Percentiles rank a stretch among this genome's conserved stretches.
These are phyloP conservation scores for Pseudogymnoascus sp. DNA, from an alignment of 2,329 filamentous ascomycete species.

Conservation along the genomic window DNA sequence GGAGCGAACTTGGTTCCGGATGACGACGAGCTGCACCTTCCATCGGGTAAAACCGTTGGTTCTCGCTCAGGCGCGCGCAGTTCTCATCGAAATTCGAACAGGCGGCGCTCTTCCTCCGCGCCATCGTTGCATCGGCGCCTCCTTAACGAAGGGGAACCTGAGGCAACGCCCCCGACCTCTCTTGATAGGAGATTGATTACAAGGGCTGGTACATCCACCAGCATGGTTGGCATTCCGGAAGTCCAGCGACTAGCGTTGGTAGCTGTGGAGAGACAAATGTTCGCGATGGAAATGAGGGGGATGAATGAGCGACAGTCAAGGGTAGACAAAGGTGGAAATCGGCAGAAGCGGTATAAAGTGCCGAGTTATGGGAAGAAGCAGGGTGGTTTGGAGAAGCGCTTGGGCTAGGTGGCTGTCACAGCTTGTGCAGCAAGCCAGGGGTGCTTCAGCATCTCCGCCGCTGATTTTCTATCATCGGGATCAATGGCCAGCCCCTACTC, in stretches of 20 bases:
- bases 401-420: neutral
- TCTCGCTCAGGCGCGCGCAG: slow-evolving; percentile 19
- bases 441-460: slow-evolving; percentile 83
- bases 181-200: neutral
- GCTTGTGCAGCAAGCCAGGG: slow-evolving; percentile 46
- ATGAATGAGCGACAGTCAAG: slow-evolving; percentile 18
- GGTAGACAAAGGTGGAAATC: slow-evolving; percentile 21
- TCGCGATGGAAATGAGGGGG: slow-evolving; percentile 17
- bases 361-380: slow-evolving; percentile 15
- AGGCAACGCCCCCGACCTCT: neutral
- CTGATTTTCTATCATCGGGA: slow-evolving; percentile 80
- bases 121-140: neutral
- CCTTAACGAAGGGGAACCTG: neutral
- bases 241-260: slow-evolving; percentile 19
- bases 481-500: slow-evolving; percentile 79
- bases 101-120: neutral
- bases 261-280: slow-evolving; percentile 20
- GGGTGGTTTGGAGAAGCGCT: slow-evolving; percentile 21
- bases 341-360: slow-evolving; percentile 23
- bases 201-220: slow-evolving; percentile 15
- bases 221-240: slow-evolving; percentile 20
- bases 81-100: slow-evolving; percentile 9
- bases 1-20: slow-evolving; percentile 13
- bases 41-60: slow-evolving; percentile 31
- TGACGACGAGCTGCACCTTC: slow-evolving; percentile 27